A percentile compares a stretch with the other conserved stretches of the same genome.
Evolutionary conservation across 192 early-diverging fungal genomes (phyloP).

Genomic region (Oehlia diaphana): DNA sequence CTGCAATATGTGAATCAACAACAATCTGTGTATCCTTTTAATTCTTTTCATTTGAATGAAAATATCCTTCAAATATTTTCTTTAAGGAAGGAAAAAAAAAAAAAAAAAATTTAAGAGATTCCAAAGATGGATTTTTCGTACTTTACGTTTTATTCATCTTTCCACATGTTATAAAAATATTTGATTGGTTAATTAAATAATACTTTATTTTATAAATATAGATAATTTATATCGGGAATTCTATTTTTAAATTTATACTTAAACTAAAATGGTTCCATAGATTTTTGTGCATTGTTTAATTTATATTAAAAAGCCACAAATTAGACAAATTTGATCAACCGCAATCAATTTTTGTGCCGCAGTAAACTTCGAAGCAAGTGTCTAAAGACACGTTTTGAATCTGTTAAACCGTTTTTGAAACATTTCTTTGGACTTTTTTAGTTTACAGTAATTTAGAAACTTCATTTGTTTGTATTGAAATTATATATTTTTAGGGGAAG

Average conservation of each 20-base stretch:
- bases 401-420: not conserved
- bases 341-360: too few species aligned
- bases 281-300: not conserved
- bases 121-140: not conserved
- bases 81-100: not conserved
- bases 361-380: not conserved
- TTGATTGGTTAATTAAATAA: not conserved
- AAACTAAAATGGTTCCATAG: not conserved
- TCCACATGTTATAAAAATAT: not conserved
- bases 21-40: not conserved
- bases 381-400: not conserved
- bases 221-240: not conserved
- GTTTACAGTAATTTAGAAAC: too few species aligned
- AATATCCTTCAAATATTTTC: not conserved
- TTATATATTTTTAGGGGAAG: too few species aligned
- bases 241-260: not conserved
- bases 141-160: too few species aligned
- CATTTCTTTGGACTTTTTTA: not conserved
- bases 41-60: not conserved
- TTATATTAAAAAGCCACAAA: too few species aligned
- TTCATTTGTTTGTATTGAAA: too few species aligned
- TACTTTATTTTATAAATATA: not conserved
- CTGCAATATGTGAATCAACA: not conserved
- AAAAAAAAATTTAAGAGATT: not conserved
- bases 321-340: too few species aligned